Base-by-base conservation (phyloP, 2,329 filamentous ascomycete species). In the Dendrostoma leiphaemia region DNA sequence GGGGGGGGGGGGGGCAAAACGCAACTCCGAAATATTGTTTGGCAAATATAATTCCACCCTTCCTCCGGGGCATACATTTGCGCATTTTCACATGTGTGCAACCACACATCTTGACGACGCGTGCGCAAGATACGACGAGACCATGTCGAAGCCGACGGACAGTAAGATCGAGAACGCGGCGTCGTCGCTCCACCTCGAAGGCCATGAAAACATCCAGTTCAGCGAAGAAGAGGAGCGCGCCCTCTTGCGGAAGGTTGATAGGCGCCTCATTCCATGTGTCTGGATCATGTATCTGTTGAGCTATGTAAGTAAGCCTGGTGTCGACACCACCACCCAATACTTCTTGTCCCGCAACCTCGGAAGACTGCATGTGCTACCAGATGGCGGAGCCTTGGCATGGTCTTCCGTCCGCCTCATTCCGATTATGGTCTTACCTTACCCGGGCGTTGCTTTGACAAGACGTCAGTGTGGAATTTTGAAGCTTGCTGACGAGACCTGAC, bases 261-360 rank as follows among this genome's bases (percentile, higher is more conserved):
- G 71, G 5, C 64, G 65, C 53, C 65, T 76, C 51, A 71, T 69
- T 40, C 73, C 74, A 1, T 65, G 70, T 23, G 65, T 75, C 15
- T 73, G 72, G 48, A 43, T 74, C 45, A 67, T 75, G 46, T 74
- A 73, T 54, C 65, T 70, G 52, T 65, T 75, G 62, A 71, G 71
- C 6, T 74, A 73, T 51, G 63, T 75, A 13, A 73, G 75, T 45
- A 67, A 71, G n/a, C 71, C 68, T 74, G 76, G 51, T 70, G 70
- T 9, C 21, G 5, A 15, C 3, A 4, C 21, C 17, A 2, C 28
- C 15, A 12, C 4, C 12, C 13, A 23, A 13, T 35, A n/a, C n/a
- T n/a, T n/a, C n/a, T n/a, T n/a, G n/a, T n/a, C n/a, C n/a, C n/a
- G n/a, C n/a, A n/a, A n/a, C n/a, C n/a, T n/a, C n/a, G n/a, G n/a